phyloP scores from a whole-genome alignment of 768 basidiomycete genomes.

The Xerocomellus chrysenteron region DNA sequence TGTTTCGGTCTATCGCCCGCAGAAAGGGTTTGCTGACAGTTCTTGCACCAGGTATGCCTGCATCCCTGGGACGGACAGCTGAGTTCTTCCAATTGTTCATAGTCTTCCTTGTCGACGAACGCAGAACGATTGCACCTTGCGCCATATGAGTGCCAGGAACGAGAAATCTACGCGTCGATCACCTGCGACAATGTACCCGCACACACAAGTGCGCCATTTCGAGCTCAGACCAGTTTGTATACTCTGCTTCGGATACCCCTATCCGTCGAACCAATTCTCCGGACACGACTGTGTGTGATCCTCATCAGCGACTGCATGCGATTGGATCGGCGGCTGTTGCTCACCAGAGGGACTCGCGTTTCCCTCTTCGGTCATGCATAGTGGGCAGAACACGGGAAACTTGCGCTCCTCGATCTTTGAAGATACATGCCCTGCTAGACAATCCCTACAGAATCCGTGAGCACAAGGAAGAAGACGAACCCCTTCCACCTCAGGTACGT shows the following conservation, averaged over 20 bases:
- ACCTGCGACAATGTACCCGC: constrained; percentile 51
- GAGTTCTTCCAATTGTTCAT: constrained; percentile 40
- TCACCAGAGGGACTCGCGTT: constrained; percentile 34
- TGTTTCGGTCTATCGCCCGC: constrained; percentile 38
- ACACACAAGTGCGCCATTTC: constrained; percentile 43
- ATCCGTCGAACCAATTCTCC: constrained; percentile 37
- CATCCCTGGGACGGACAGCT: constrained; percentile 52
- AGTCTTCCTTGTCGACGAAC: constrained; percentile 52
- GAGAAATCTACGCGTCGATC: background rate
- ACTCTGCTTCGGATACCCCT: constrained; percentile 43
- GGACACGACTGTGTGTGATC: constrained; percentile 37
- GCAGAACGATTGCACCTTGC: constrained; percentile 48
- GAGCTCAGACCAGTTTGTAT: constrained; percentile 43
- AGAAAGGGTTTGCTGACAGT: constrained; percentile 44
- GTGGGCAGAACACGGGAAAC: constrained; percentile 61
- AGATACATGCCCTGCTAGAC: constrained; percentile 43
- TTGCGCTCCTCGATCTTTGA: constrained; percentile 49
- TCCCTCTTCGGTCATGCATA: constrained; percentile 42
- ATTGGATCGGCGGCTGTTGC: background rate
- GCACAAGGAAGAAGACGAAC: constrained; percentile 43
- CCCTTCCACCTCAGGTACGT: constrained; percentile 38
- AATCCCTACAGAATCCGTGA: constrained; percentile 55
- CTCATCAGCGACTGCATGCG: background rate
- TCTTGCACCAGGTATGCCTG: constrained; percentile 57
- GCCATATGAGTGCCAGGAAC: background rate